phyloP scores from a whole-genome alignment of 768 basidiomycete species.

The Cubamyces sp. region DNA sequence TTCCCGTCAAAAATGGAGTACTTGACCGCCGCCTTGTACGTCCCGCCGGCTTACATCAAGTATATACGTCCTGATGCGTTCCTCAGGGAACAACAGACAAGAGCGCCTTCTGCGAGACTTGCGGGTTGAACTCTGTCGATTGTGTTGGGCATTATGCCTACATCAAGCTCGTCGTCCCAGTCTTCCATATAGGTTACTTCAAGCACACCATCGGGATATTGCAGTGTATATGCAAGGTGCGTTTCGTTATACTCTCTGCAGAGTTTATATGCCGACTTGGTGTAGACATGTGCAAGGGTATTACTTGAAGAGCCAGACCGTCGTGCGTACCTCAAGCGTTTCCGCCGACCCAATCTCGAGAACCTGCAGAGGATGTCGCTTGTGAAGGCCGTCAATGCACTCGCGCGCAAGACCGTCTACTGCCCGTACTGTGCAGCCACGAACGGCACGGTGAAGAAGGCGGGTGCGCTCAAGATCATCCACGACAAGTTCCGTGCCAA shows the following conservation, averaged over 20 bases:
- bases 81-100: conserved; percentile 93
- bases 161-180: conserved; percentile 94
- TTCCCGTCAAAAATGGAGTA: conserved; percentile 90
- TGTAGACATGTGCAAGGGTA: conserved; percentile 87
- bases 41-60: background rate
- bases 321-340: conserved; percentile 82
- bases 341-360: conserved; percentile 88
- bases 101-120: conserved; percentile 90
- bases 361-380: conserved; percentile 86
- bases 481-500: conserved; percentile 98
- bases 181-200: conserved; percentile 99
- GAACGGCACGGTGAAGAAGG: conserved; percentile 97
- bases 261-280: background rate
- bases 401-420: conserved; percentile 87
- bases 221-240: conserved; percentile 96
- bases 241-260: background rate
- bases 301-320: conserved; percentile 88
- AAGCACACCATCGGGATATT: conserved; percentile 92
- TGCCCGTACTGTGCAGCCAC: conserved; percentile 93
- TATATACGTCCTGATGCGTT: background rate
- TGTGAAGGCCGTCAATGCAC: conserved; percentile 81
- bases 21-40: conserved; percentile 86
- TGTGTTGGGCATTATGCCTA: conserved; percentile 99
- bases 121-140: conserved; percentile 87
- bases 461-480: conserved; percentile 91